Evolutionary conservation across 257 asterid species (phyloP), one percentile per base, ranked within the genome.

Genomic region (Primulina eburnea): DNA sequence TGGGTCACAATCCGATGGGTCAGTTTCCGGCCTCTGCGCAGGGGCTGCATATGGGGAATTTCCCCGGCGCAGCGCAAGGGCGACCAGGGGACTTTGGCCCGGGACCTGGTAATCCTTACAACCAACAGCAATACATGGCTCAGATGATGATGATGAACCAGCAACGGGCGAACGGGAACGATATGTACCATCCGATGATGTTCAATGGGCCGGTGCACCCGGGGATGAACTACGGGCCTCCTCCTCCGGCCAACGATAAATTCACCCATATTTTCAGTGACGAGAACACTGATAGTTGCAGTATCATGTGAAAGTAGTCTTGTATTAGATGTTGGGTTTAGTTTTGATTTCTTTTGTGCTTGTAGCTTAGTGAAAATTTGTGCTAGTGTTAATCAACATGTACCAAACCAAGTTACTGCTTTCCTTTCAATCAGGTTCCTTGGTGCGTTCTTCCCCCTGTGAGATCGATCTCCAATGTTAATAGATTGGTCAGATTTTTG

Each of bases 71-170:
- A 8, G 81, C 79, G 30, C 85, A 82, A 61, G 89, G 92, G 68
- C 70, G 82, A 12, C 92, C 90, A 2, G 83, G 86, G 0, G 80
- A 80, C 29, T 72, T 64, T 61, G 93, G 90, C 17, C 47, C 58
- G 70, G 87, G 86, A 47, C 81, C 72, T 70, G 90, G 87, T n/a
- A 79, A 79, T 69, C 90, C 89, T 3, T 77, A 83, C 4, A 75
- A 67, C 78, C 82, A 75, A 34, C 82, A 80, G 16, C 88, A 79
- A 28, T 76, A 82, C 68, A 78, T 85, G 90, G 83, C 88, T 4
- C 90, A 83, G 93, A 87, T 87, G 95, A 85, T 87, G 93, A 76
- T 85, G 90, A 89, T 82, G 89, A 74, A 81, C 60, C 90, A 87
- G 61, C 89, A 80, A 69, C 86, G 79, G 6, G 78, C 77, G 11